These are phyloP conservation scores for Dendrothele bispora DNA, from an alignment of 768 basidiomycete species.

Conservation along the genomic window DNA sequence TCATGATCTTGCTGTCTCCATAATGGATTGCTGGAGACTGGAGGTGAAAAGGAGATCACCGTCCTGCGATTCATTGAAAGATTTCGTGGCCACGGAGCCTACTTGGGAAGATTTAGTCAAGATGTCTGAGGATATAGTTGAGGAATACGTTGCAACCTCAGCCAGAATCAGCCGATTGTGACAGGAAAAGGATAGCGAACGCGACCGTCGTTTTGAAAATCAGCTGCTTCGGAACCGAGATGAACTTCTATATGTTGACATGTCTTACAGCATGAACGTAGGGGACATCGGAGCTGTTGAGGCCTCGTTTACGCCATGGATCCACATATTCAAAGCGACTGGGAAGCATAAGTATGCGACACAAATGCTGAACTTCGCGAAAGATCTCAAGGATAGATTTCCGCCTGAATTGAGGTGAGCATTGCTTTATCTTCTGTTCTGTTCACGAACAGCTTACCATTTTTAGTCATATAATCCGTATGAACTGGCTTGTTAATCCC, in stretches of 20 bases:
- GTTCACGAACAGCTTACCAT: too few relatives aligned
- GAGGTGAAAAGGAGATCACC: slow-evolving; percentile 15
- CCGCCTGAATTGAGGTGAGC: slow-evolving; percentile 12
- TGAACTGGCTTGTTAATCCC: too few relatives aligned
- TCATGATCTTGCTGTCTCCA: slow-evolving; percentile 14
- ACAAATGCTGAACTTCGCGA: slow-evolving; percentile 21
- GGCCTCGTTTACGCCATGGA: slow-evolving; percentile 23
- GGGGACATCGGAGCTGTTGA: slow-evolving; percentile 34
- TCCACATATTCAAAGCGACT: slow-evolving; percentile 23
- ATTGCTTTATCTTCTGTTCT: too few relatives aligned
- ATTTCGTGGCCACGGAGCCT: slow-evolving; percentile 21
- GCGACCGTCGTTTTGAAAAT: slow-evolving; percentile 26
- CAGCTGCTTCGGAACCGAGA: slow-evolving; percentile 17
- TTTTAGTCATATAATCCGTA: too few relatives aligned
- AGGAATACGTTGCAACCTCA: slow-evolving; percentile 9
- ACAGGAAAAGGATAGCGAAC: not conserved
- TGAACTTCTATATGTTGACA: slow-evolving; percentile 29
- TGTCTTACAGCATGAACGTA: slow-evolving; percentile 24
- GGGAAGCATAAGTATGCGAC: slow-evolving; percentile 30
- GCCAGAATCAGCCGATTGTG: not conserved
- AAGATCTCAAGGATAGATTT: slow-evolving; percentile 19
- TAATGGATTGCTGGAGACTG: slow-evolving; percentile 23
- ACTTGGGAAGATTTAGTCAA: slow-evolving; percentile 14
- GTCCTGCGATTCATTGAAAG: slow-evolving; percentile 11
- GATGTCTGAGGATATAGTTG: slow-evolving; percentile 13